Evolutionary conservation across 306 rosid species (phyloP), one percentile per base, ranked within the genome.

Genomic region (Vachellia collinsii): DNA sequence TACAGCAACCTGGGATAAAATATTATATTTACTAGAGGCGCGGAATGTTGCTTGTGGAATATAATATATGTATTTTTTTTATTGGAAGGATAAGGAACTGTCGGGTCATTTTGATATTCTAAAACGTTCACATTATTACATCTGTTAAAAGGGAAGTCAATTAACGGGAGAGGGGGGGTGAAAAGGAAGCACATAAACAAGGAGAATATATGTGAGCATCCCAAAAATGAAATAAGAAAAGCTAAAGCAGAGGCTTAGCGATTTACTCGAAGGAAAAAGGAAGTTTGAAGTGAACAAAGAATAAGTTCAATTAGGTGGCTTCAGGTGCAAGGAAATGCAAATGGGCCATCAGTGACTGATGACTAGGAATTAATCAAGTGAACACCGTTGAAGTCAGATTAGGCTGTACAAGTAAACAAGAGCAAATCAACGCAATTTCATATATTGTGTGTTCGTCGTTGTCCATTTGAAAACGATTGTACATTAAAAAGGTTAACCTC

Each of bases 131-230:
- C 9, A 66, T 66, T 39, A 13, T 1, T 6, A 22, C 56, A 43
- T 23, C 22, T 70, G 39, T 70, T 22, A 6, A 23, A 43, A 16
- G 74, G 56, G 13, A 4, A 67, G 5, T 39, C 47, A 22, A 1
- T 70, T 11, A 22, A 4, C 6, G 4, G 11, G 14, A 19, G 3
- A 16, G 12, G 17, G 19, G 73, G 6, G 12, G 22, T 44, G 34
- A 22, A 42, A 69, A 68, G 25, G 51, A 68, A 41, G 72, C 16
- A 48, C 39, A 41, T 19, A 12, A 43, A 11, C 17, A 43, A 44
- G 56, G 13, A 44, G 58, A 13, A 70, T 70, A 70, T 13, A 46
- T 25, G 5, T 44, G 41, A 70, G 75, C n/a, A 70, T 70, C 74
- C 56, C 38, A 11, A 70, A 23, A 12, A 68, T 0, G n/a, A 70